Evolutionary conservation across 2,329 filamentous ascomycete species (phyloP).

Genomic region (Madurella mycetomatis): DNA sequence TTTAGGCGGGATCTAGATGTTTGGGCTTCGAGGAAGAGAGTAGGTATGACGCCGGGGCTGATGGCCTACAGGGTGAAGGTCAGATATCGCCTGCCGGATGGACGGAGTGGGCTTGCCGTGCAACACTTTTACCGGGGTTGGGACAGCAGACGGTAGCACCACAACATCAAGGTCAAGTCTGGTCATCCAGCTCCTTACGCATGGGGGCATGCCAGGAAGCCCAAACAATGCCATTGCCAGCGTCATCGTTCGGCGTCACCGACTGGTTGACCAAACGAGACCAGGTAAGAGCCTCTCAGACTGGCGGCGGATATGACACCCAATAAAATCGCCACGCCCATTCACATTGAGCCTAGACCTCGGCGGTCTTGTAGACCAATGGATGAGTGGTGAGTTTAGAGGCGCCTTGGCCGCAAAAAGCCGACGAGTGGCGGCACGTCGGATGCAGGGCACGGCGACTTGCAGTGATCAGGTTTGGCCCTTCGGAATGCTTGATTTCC

Average conservation of each 20-base stretch:
- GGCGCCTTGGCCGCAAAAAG: no score
- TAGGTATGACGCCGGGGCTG: background rate
- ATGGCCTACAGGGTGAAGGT: background rate
- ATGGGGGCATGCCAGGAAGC: background rate
- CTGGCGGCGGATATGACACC: background rate
- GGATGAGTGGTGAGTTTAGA: no score
- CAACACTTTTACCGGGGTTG: no score
- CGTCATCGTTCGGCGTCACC: background rate
- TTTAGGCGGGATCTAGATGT: background rate
- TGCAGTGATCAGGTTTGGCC: background rate
- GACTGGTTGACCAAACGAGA: conserved; percentile 4
- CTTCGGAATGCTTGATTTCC: background rate
- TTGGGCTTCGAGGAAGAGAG: background rate
- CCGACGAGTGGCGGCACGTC: conserved; percentile 3
- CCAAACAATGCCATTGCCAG: background rate
- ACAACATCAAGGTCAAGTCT: background rate
- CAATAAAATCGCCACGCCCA: background rate
- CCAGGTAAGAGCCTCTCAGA: background rate
- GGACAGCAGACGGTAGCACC: no score
- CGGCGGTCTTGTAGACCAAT: background rate
- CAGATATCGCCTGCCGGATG: background rate
- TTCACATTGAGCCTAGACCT: background rate
- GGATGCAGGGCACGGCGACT: conserved; percentile 2
- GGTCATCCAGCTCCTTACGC: background rate
- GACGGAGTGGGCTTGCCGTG: no score